Evolutionary conservation across 139 green algal genomes (phyloP), one percentile per base, ranked within the genome.

Genomic region (Astrephomene gubernaculifera): DNA sequence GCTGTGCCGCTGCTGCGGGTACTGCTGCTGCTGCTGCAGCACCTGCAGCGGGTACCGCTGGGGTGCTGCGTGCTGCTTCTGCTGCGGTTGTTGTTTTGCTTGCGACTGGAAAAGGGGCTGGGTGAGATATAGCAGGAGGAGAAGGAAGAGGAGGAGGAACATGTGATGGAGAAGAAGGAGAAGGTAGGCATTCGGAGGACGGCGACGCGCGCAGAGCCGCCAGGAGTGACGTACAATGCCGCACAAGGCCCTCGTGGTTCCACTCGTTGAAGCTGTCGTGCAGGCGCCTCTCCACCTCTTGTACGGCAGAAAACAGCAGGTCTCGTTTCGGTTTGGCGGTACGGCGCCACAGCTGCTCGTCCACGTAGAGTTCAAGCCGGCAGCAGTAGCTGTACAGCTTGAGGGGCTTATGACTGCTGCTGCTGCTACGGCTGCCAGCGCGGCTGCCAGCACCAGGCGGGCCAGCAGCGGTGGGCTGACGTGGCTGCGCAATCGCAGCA

Each of bases 341-440:
- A 49, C 9, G 17, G 38, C 29, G 54, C 87, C 76, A 80, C 74
- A 64, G 29, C 8, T 17, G 45, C 61, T 91, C 53, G 39, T 90
- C 67, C 21, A 94, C 83, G 65, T 93, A 94, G 79, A 96, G 61
- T 85, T 96, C 93, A 61, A 96, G 71, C 1, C 93, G 83, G 63
- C 84, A 89, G 82, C 91, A 93, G 7, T 86, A 73, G 12, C 86
- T 93, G 87, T 94, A 92, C n/a, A 96, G 84, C 68, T 79, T 90
- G 29, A 96, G 45, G 12, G 49, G 4, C 24, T 35, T 52, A 9
- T 29, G 7, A 29, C 39, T 36, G 43, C 9, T 29, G 41, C 29
- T 60, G 74, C 53, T 29, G 38, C 27, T 43, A 27, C 31, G 65
- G 65, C 65, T 49, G 31, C 65, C 36, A 14, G 12, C 65, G 44